phyloP scores from a whole-genome alignment of 164 flowering plant species.

The Kingdonia uniflora region DNA sequence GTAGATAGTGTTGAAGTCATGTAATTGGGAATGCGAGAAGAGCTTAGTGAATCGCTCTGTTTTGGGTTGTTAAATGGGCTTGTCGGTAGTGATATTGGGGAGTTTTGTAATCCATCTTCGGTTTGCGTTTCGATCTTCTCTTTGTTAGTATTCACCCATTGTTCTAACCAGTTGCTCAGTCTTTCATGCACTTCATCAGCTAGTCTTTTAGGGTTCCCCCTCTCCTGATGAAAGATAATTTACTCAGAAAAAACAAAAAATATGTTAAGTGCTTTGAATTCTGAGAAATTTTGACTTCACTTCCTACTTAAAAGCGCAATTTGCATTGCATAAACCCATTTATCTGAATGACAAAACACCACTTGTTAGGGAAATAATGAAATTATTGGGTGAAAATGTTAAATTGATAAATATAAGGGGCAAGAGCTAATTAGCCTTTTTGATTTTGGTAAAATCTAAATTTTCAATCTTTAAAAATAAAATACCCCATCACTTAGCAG shows the following conservation, averaged over 20 bases:
- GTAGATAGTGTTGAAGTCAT: conserved; percentile 75
- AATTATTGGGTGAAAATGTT: no score
- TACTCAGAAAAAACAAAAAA: neutral
- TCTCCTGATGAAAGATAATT: conserved; percentile 14
- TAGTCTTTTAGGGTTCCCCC: conserved; percentile 26
- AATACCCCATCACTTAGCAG: conserved; percentile 36
- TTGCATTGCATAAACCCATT: no score
- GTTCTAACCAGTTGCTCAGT: conserved; percentile 55
- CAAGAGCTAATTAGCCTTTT: no score
- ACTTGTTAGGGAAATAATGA: no score
- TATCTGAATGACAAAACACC: no score
- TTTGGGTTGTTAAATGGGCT: conserved; percentile 27
- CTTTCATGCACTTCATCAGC: conserved; percentile 25
- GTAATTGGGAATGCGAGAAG: conserved; percentile 50
- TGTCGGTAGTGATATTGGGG: conserved; percentile 22
- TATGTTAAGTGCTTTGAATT: no score
- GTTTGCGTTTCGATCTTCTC: conserved; percentile 17
- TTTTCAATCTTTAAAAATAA: no score
- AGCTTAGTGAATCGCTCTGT: conserved; percentile 20
- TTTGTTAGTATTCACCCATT: conserved; percentile 57
- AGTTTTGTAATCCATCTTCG: conserved; percentile 12
- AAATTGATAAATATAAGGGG: no score
- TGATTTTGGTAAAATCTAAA: no score
- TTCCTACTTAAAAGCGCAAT: no score
- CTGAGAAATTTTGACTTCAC: no score